Conservation (phyloP, 2,329 filamentous ascomycete genomes). For the Pyrenochaeta sp. region DNA sequence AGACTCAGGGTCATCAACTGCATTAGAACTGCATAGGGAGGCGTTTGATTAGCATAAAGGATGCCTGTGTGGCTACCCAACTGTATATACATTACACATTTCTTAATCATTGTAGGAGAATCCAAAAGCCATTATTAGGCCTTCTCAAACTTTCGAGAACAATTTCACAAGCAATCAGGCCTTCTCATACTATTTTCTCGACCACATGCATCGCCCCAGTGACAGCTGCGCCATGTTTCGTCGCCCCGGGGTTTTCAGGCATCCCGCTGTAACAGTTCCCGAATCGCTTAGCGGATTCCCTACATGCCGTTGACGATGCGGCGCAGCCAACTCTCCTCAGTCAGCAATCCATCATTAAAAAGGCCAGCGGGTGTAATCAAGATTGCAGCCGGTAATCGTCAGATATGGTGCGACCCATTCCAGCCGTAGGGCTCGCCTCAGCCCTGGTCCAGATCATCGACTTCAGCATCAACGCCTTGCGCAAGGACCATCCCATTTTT, state of each 20-base stretch:
- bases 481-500: constrained; percentile 32
- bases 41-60: no score
- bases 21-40: background rate
- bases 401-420: constrained; percentile 25
- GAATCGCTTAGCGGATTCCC: constrained; percentile 16
- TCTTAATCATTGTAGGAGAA: no score
- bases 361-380: background rate
- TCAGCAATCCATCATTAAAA: constrained; percentile 5
- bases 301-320: constrained; percentile 8
- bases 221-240: constrained; percentile 15
- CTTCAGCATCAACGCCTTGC: constrained; percentile 31
- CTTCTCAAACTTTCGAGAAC: no score
- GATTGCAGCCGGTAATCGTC: background rate
- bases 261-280: no score
- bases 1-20: background rate
- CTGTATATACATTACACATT: background rate
- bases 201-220: background rate
- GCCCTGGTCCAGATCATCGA: constrained; percentile 31
- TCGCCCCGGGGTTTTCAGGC: constrained; percentile 9
- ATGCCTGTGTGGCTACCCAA: background rate
- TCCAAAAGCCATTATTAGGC: no score
- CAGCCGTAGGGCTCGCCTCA: constrained; percentile 26
- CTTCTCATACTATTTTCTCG: no score
- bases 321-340: constrained; percentile 8
- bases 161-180: no score